Evolutionary conservation across 768 basidiomycete species (phyloP).

Genomic region (Rhodotorula kratochvilovae): DNA sequence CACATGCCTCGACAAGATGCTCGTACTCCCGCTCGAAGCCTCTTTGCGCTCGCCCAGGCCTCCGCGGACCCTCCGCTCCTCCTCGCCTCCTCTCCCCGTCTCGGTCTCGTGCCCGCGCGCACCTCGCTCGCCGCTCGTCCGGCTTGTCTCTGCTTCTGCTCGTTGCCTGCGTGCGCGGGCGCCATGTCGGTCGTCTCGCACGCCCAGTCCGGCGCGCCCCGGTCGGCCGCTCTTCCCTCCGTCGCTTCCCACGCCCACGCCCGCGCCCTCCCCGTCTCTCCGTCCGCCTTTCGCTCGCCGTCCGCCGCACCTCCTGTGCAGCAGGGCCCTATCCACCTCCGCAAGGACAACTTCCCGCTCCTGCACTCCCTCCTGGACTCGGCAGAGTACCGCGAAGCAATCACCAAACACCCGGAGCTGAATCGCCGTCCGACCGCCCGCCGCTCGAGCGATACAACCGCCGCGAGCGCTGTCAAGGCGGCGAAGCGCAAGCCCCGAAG

Average conservation of each 20-base stretch:
- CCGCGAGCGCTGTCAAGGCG: not conserved
- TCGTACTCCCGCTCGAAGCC: too few species aligned
- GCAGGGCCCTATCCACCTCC: not conserved
- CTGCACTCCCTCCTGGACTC: constrained; percentile 6
- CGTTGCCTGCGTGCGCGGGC: too few species aligned
- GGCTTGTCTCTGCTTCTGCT: too few species aligned
- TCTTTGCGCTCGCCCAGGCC: too few species aligned
- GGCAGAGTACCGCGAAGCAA: not conserved
- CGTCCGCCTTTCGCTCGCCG: not conserved
- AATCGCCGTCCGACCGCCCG: not conserved
- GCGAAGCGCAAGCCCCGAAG: not conserved
- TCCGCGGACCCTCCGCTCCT: not conserved
- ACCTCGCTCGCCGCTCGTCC: too few species aligned
- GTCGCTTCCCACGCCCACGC: not conserved
- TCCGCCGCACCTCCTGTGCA: too few species aligned
- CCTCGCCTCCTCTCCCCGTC: not conserved
- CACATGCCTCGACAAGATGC: too few species aligned
- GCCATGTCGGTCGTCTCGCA: too few species aligned
- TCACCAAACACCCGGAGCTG: not conserved
- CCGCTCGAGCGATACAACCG: not conserved
- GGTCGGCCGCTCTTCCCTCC: not conserved
- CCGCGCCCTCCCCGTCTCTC: too few species aligned
- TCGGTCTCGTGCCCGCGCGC: not conserved
- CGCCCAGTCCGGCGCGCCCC: too few species aligned
- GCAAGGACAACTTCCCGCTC: not conserved